Evolutionary conservation across 352 stramenopile species (phyloP), one percentile per base, ranked within the genome.

Genomic region (Phytophthora pistaciae): DNA sequence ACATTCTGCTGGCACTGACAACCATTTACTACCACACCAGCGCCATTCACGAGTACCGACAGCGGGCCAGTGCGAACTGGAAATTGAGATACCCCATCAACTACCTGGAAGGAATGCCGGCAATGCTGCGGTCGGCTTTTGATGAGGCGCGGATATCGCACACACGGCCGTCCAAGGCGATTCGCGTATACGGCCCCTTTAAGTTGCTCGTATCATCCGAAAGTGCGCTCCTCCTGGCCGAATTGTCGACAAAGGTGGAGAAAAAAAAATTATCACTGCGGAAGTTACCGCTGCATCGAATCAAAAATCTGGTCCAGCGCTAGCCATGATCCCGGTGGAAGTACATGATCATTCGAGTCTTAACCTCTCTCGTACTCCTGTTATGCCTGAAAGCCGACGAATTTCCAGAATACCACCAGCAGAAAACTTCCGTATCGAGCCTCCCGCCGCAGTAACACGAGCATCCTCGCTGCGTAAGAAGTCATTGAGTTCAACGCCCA

Each of bases 11-110:
- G n/a, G 53, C 50, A 9, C 14, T 68, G 3, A 42, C 21, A 2
- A 36, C 40, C 5, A 62, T 68, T 13, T 57, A 68, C 21, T 27
- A 14, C 20, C 27, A 68, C n/a, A 65, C 59, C 29, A 56, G 49
- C 29, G 16, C 29, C 3, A 44, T 31, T 21, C 14, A 65, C 9
- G 29, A 49, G 23, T 33, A 64, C 11, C 27, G 40, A 6, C 16
- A 56, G 8, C 23, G 11, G 5, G 38, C 18, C 20, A 66, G 25
- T 10, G 18, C 9, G 48, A 36, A 7, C 18, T 53, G 10, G 16
- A 42, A 33, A 5, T 25, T 27, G 20, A 13, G 16, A 33, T 48
- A 48, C 27, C 58, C n/a, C 18, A 49, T 40, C 6, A 60, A 60
- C 31, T 49, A 60, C 31, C 31, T 60, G 54, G n/a, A 60, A 49